Base-by-base conservation (phyloP, 768 basidiomycete species). In the Xerocomellus chrysenteron region DNA sequence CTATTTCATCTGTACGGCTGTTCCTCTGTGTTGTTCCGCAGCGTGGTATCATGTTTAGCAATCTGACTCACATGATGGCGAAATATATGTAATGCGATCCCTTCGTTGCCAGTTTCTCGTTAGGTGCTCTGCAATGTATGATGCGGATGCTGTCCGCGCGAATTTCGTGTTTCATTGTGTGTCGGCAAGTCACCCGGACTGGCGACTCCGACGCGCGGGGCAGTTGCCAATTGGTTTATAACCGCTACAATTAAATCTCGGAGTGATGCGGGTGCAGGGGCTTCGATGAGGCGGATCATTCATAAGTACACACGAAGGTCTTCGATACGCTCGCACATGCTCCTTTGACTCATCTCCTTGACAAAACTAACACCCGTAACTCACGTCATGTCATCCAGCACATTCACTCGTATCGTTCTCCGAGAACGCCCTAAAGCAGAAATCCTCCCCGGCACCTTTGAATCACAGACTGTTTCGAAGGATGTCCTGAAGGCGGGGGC, bases 381-480 rank as follows among this genome's bases (percentile, higher is more conserved):
- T 41, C 33, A 24, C 50, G 12, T 42, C 58, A 66, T 71, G 69
- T 50, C 53, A 26, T 64, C 65, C 37, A 55, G 46, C 48, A 65
- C 70, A 39, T 90, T 83, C 74, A 87, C 82, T 54, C 82, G 79
- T 35, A 81, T 94, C 68, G 84, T 91, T 37, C 85, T 97, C 55
- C 82, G 85, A 56, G 82, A 87, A 60, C 82, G 94, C 26, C 94
- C 94, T 0, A 70, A 73, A 19, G 79, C 73, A 42, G 82, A 86
- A 55, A 86, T 94, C 66, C 80, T 84, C 52, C 80, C 86, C 3
- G 80, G 80, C 47, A 95, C 92, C 0, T 95, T 96, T 76, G 79
- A 82, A 43, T 78, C 74, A 0, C 85, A 88, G 71, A 68, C 75
- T 3, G 67, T 79, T 16, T 76, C 82, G 2, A 79, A 81, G 59